Base-by-base conservation (phyloP, 257 asterid genomes). In the Nicotiana sylvestris region DNA sequence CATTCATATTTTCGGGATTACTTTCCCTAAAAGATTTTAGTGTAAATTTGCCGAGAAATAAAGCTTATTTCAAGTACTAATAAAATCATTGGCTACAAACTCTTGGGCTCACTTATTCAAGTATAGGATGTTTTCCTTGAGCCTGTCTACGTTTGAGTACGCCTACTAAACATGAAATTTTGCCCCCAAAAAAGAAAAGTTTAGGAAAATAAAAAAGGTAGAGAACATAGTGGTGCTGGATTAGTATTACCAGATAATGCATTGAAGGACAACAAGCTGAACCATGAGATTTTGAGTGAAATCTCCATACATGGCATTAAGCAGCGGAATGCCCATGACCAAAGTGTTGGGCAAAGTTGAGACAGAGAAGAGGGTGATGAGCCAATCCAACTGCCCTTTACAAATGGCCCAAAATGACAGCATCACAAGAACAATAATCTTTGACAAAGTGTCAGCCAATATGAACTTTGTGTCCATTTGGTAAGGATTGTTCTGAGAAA, bases 261-360 rank as follows among this genome's bases (percentile, higher is more conserved):
- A 90, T 83, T 93, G 97, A 58, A 93, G 94, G 21, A 93, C 92
- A 6, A 93, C 93, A 10, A 92, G 82, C 58, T 93, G 97, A 21
- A 91, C 94, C 95, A 93, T 92, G 89, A 92, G 90, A 77, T 82
- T 78, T 62, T 89, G 90, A 3, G 95, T 89, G 86, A 90, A 91
- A 0, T 91, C 90, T 1, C 97, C 97, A 79, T 92, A 93, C 97
- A 93, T 93, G 30, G 97, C 93, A 3, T 85, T 85, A 69, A 93
- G 94, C 85, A 92, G 66, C 21, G 97, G 97, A 25, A 93, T 93
- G 5, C 97, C 97, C 93, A 93, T 89, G 8, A 91, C 93, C 66
- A 93, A 69, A 25, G 95, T 93, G 81, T 93, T 93, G 5, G 97
- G 97, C 83, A 93, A 83, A 86, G 97, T 90, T 12, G 97, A 85